Evolutionary conservation across 257 asterid genomes (phyloP).

Genomic region (Cinchona pubescens): DNA sequence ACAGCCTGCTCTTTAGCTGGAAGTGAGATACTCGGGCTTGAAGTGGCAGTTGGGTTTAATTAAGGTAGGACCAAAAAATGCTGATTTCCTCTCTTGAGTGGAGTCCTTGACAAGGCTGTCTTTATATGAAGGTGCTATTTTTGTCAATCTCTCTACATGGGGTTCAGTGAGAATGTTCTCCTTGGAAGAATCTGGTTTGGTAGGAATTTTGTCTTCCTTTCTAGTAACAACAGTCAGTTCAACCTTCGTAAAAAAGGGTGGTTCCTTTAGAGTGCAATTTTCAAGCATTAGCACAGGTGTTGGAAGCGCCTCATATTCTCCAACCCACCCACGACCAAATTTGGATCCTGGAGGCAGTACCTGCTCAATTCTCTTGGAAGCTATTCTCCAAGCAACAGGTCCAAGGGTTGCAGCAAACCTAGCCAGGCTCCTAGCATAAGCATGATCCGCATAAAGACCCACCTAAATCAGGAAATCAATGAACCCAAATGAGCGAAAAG

Average conservation of each 20-base stretch:
- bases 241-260: slow-evolving; percentile 49
- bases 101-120: slow-evolving; percentile 32
- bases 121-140: slow-evolving; percentile 11
- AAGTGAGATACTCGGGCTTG: slow-evolving; percentile 29
- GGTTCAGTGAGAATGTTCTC: slow-evolving; percentile 26
- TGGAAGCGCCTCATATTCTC: slow-evolving; percentile 92
- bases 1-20: slow-evolving; percentile 34
- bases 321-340: slow-evolving; percentile 98
- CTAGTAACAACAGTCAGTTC: slow-evolving; percentile 29
- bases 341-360: slow-evolving; percentile 76
- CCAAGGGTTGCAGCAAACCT: slow-evolving; percentile 91
- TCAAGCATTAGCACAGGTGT: slow-evolving; percentile 69
- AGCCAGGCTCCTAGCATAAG: slow-evolving; percentile 90
- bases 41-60: slow-evolving; percentile 34
- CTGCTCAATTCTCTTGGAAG: slow-evolving; percentile 85
- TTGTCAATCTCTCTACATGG: slow-evolving; percentile 10
- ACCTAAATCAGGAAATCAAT: slow-evolving; percentile 49
- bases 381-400: slow-evolving; percentile 80
- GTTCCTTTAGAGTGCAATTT: slow-evolving; percentile 57
- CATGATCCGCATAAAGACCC: slow-evolving; percentile 84
- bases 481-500: slow-evolving; percentile 14
- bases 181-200: slow-evolving; percentile 25
- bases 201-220: slow-evolving; percentile 33
- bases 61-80: slow-evolving; percentile 46
- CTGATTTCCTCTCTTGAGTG: slow-evolving; percentile 35